Conservation (phyloP, 177 flowering plant species). For the Vitis hybrid region DNA sequence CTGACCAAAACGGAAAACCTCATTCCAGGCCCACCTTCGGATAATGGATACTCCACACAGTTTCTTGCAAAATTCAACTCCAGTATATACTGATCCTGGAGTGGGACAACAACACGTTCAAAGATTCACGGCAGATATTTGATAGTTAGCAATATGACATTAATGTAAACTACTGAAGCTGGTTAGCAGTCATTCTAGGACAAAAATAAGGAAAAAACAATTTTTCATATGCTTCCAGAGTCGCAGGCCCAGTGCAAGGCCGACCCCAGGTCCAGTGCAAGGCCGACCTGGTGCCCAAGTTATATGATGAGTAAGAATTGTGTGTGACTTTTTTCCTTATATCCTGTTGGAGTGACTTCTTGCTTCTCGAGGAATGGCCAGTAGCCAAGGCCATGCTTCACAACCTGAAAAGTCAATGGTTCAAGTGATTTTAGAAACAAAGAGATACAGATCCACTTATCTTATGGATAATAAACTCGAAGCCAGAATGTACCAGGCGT, state of each 20-base stretch:
- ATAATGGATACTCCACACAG: constrained; percentile 94
- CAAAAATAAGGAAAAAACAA: too few relatives aligned
- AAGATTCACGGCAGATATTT: neutral
- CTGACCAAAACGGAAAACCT: constrained; percentile 18
- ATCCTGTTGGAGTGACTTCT: constrained; percentile 91
- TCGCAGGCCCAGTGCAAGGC: too few relatives aligned
- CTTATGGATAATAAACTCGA: too few relatives aligned
- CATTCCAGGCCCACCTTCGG: constrained; percentile 71
- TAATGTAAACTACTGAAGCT: too few relatives aligned
- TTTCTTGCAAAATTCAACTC: constrained; percentile 99
- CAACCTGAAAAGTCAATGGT: constrained; percentile 61
- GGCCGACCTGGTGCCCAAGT: too few relatives aligned
- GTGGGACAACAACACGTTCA: constrained; percentile 8
- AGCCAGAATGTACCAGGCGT: constrained; percentile 69
- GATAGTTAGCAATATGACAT: too few relatives aligned
- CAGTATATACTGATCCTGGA: constrained; percentile 89
- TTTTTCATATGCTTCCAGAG: too few relatives aligned
- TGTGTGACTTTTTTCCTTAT: too few relatives aligned
- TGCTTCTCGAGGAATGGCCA: constrained; percentile 95
- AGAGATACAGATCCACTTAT: too few relatives aligned
- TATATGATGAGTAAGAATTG: too few relatives aligned
- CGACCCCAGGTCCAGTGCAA: too few relatives aligned
- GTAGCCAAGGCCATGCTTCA: constrained; percentile 99
- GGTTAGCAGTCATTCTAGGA: too few relatives aligned
- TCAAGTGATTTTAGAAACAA: neutral